Percentiles rank a stretch among this genome's conserved stretches.
Evolutionary conservation across 306 rosid genomes (phyloP).

Genomic region (Clitoria ternatea): DNA sequence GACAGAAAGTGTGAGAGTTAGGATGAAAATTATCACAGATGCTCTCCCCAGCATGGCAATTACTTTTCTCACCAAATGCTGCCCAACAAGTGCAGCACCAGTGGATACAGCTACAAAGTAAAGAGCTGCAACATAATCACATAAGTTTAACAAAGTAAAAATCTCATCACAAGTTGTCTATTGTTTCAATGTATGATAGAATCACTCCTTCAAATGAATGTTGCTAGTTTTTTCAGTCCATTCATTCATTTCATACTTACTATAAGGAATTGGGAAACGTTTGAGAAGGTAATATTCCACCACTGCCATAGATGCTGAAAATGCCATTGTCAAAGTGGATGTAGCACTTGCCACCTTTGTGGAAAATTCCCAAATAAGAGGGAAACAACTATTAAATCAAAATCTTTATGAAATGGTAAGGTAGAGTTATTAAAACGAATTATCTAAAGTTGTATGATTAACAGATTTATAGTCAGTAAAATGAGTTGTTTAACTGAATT

Average conservation of each 20-base stretch:
- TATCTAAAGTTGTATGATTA: too few relatives aligned
- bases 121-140: slow-evolving; percentile 57
- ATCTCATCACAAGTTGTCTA: too few relatives aligned
- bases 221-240: background rate
- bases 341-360: slow-evolving; percentile 74
- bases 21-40: slow-evolving; percentile 62
- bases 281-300: slow-evolving; percentile 71
- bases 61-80: slow-evolving; percentile 56
- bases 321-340: slow-evolving; percentile 72
- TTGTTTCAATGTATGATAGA: too few relatives aligned
- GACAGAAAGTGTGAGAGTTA: slow-evolving; percentile 47
- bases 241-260: slow-evolving; percentile 29
- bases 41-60: slow-evolving; percentile 59
- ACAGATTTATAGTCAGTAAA: too few relatives aligned
- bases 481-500: too few relatives aligned
- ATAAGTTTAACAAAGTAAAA: too few relatives aligned
- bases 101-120: slow-evolving; percentile 55
- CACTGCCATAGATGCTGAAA: slow-evolving; percentile 81
- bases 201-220: background rate
- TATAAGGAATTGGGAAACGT: slow-evolving; percentile 70
- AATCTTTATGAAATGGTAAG: too few relatives aligned
- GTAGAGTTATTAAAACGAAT: too few relatives aligned
- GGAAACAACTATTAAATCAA: too few relatives aligned
- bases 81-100: slow-evolving; percentile 61
- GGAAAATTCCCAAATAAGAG: background rate